Percentiles rank a stretch among this genome's conserved stretches.
Evolutionary conservation across 306 rosid species (phyloP).

Genomic region (Trifolium pratense): DNA sequence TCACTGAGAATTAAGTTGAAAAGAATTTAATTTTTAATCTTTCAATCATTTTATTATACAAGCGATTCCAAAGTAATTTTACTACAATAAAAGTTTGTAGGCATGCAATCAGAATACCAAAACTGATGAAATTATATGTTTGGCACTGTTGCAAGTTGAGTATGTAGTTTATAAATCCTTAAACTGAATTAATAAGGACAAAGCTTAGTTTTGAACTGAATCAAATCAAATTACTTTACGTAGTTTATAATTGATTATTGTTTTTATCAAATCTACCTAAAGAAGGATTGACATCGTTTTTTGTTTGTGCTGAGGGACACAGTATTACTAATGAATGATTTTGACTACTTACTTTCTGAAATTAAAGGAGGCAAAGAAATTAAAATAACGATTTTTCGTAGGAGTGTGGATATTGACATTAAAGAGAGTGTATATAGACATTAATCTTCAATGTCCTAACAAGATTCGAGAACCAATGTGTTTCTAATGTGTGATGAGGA

Average conservation of each 20-base stretch:
- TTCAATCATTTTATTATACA: neutral
- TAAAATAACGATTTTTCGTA: neutral
- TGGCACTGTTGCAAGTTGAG: neutral
- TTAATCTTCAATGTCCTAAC: constrained; percentile 24
- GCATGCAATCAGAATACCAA: neutral
- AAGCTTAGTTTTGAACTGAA: too few species aligned
- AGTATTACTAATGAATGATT: neutral
- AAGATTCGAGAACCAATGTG: neutral
- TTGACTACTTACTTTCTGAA: neutral
- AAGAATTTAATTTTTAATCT: neutral
- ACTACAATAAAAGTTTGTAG: neutral
- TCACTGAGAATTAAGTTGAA: too few species aligned
- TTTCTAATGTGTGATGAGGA: constrained; percentile 16
- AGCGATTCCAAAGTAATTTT: neutral
- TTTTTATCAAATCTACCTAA: neutral
- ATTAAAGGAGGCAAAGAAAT: neutral
- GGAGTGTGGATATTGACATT: neutral
- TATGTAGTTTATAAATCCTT: neutral
- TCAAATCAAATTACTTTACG: too few species aligned
- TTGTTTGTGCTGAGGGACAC: neutral
- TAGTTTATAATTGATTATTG: neutral
- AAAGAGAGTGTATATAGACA: neutral
- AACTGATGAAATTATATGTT: too few species aligned
- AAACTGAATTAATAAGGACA: neutral
- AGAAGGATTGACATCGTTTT: neutral